Base-by-base conservation (phyloP, 495 filamentous ascomycete species). In the Penicillium malachiteum region DNA sequence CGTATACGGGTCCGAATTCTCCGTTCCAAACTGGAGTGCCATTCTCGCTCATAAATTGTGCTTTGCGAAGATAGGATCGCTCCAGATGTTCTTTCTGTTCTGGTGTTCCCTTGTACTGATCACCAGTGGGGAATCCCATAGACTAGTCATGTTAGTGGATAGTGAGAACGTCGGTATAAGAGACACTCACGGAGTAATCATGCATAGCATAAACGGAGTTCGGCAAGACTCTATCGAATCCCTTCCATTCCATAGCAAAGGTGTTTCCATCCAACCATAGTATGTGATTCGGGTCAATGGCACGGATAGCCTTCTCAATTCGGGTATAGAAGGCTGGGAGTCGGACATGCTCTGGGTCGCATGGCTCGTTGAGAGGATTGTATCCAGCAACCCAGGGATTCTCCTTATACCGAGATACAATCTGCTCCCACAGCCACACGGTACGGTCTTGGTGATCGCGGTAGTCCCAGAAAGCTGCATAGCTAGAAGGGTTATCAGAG, bases 241-340 rank as follows among this genome's bases (percentile, higher is more conserved):
- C 64, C 38, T 61, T 71, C 68, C 71, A 81, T 38, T 81, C 77
- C 74, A 85, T 86, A 0, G 84, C 76, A 58, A 81, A 87, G 0
- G 84, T 87, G 60, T 88, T 88, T 1, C 84, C 83, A 57, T 88
- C 85, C 5, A 87, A 65, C 67, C 79, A 88, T 0, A 88, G 69
- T 32, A 87, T 84, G 60, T 87, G 84, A 16, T 86, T 65, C 0
- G 81, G 76, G 56, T 88, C 85, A 38, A 87, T 70, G 1, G 64
- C 66, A 0, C 84, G 80, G 50, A 88, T 84, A 0, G 77, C 81
- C 45, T 79, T 76, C 55, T 86, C 83, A 0, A 84, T 62, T 1
- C 81, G 77, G 10, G 74, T 63, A 59, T 88, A 87, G 61, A 79
- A 87, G 1, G 68, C 75, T 14, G 74, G 74, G 2, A 87, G 75